phyloP scores from a whole-genome alignment of 371 early-diverging fungal genomes.

The Chytridium lagenaria region DNA sequence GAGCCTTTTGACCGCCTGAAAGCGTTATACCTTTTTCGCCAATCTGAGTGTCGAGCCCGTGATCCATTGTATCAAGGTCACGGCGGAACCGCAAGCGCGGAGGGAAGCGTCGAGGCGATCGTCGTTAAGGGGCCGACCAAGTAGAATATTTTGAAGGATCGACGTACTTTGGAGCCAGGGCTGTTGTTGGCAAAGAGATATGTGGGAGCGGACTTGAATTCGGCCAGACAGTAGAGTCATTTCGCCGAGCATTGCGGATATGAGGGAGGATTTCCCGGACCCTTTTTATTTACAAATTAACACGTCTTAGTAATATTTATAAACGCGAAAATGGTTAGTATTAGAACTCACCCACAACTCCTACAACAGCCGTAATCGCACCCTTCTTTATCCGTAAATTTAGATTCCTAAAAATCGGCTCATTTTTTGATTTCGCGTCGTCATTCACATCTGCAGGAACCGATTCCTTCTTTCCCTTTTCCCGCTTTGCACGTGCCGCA shows the following conservation, averaged over 20 bases:
- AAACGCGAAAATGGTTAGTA: neutral
- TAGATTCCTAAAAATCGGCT: constrained; percentile 27
- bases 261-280: constrained; percentile 58
- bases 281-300: constrained; percentile 14
- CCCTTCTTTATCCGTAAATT: constrained; percentile 29
- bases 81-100: neutral
- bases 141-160: constrained; percentile 89
- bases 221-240: constrained; percentile 43
- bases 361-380: constrained; percentile 46
- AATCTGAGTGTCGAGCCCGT: constrained; percentile 42
- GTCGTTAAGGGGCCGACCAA: constrained; percentile 39
- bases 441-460: no score
- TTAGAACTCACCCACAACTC: constrained; percentile 46
- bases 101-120: constrained; percentile 58
- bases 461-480: neutral
- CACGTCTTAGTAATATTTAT: neutral
- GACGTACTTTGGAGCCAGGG: constrained; percentile 92
- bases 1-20: constrained; percentile 58
- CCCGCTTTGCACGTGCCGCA: neutral
- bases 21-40: constrained; percentile 59
- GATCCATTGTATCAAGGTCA: constrained; percentile 33
- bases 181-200: constrained; percentile 85
- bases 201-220: constrained; percentile 63
- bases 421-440: no score
- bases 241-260: constrained; percentile 58